Percentiles rank a stretch among this genome's conserved stretches.
phyloP scores from a whole-genome alignment of 1,284 basidiomycete species.

The Vanrija sp. region DNA sequence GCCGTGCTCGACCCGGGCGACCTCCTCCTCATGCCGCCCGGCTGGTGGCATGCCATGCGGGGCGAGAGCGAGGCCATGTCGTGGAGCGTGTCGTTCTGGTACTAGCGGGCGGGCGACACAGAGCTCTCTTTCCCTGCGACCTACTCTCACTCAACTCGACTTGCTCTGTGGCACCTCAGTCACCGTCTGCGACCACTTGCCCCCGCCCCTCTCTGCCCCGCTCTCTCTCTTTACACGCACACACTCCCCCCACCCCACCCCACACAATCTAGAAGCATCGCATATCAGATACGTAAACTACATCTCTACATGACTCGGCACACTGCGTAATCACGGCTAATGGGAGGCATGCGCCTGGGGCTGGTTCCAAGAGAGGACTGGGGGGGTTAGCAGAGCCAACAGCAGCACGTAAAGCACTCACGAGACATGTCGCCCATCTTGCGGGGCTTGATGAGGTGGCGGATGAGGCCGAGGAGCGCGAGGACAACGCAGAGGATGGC shows the following conservation, averaged over 20 bases:
- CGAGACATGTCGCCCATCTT: constrained; percentile 53
- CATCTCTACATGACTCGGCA: constrained; percentile 5
- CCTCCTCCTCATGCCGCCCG: constrained; percentile 76
- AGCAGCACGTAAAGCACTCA: constrained; percentile 5
- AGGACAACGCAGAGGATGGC: constrained; percentile 82
- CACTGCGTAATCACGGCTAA: background rate
- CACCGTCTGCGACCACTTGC: no score
- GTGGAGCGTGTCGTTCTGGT: constrained; percentile 50
- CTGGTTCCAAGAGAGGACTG: constrained; percentile 80
- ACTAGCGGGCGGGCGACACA: no score
- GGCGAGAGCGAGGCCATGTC: constrained; percentile 56
- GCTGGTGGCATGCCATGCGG: constrained; percentile 91
- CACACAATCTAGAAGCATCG: constrained; percentile 1
- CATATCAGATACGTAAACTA: constrained; percentile 11
- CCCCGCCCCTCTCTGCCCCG: no score
- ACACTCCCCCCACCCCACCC: background rate
- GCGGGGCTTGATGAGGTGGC: constrained; percentile 90
- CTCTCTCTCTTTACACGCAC: no score
- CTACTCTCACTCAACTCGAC: no score
- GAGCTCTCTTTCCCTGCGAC: no score
- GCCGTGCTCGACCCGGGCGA: constrained; percentile 74
- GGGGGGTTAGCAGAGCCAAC: constrained; percentile 3
- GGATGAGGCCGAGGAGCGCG: constrained; percentile 79
- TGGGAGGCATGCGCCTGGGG: constrained; percentile 16
- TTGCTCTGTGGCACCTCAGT: no score